Conservation (phyloP, 257 asterid species). For the Perilla frutescens region DNA sequence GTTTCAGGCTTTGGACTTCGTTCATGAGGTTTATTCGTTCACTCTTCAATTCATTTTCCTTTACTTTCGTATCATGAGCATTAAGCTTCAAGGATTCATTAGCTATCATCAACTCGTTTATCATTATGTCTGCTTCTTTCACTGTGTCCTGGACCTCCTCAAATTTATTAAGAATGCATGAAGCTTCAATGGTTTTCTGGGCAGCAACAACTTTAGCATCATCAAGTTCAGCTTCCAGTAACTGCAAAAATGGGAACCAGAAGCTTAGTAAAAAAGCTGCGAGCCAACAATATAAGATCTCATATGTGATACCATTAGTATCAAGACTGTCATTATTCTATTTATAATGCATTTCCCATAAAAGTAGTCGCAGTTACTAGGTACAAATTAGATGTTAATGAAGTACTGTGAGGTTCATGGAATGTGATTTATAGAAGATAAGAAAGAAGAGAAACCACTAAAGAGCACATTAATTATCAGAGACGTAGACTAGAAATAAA, state of each 20-base stretch:
- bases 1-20: slow-evolving; percentile 64
- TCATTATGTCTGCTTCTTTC: slow-evolving; percentile 89
- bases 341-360: not conserved
- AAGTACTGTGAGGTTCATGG: not conserved
- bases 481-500: slow-evolving; percentile 6
- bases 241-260: slow-evolving; percentile 48
- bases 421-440: slow-evolving; percentile 1
- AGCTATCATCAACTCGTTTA: slow-evolving; percentile 88
- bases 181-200: slow-evolving; percentile 88
- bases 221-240: slow-evolving; percentile 75
- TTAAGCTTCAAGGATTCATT: slow-evolving; percentile 78
- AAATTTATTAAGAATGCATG: slow-evolving; percentile 80
- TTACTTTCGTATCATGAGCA: slow-evolving; percentile 57
- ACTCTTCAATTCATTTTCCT: slow-evolving; percentile 46
- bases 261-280: slow-evolving; percentile 7
- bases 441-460: slow-evolving; percentile 1
- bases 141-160: slow-evolving; percentile 90
- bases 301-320: not conserved
- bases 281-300: slow-evolving; percentile 21
- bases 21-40: slow-evolving; percentile 55
- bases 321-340: not conserved
- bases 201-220: slow-evolving; percentile 76
- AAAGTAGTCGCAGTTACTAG: not conserved
- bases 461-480: not conserved
- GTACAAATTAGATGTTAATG: not conserved